Evolutionary conservation across 192 early-diverging fungal species (phyloP).

Genomic region (Podila minutissima): DNA sequence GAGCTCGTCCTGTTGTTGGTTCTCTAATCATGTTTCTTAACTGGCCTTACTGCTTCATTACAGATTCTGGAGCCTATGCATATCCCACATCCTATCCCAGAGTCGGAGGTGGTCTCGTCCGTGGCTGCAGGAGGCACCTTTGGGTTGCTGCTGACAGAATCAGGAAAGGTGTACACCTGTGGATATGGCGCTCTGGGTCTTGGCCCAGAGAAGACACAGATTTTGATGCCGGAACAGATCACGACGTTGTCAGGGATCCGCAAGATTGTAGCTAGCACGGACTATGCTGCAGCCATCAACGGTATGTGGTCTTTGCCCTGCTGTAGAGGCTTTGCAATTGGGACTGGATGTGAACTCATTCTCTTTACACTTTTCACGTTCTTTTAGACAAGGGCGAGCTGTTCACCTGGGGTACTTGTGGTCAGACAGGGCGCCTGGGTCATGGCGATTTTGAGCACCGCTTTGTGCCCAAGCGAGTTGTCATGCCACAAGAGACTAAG

Average conservation of each 20-base stretch:
- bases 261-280: conserved; percentile 67
- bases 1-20: neutral
- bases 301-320: conserved; percentile 30
- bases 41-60: neutral
- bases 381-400: conserved; percentile 36
- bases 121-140: conserved; percentile 78
- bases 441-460: conserved; percentile 38
- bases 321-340: neutral
- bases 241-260: conserved; percentile 44
- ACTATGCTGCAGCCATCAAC: conserved; percentile 65
- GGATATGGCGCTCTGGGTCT: conserved; percentile 76
- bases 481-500: conserved; percentile 33
- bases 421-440: conserved; percentile 36
- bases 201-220: conserved; percentile 53
- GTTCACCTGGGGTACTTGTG: conserved; percentile 48
- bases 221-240: conserved; percentile 58
- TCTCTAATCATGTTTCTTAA: neutral
- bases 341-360: neutral
- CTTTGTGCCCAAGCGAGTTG: conserved; percentile 28
- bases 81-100: conserved; percentile 53
- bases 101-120: conserved; percentile 45
- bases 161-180: conserved; percentile 70
- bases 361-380: neutral
- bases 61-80: conserved; percentile 68
- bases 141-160: conserved; percentile 49